Evolutionary conservation across 2,329 filamentous ascomycete species (phyloP), one percentile per base, ranked within the genome.

Genomic region (Lachnellula cervina): DNA sequence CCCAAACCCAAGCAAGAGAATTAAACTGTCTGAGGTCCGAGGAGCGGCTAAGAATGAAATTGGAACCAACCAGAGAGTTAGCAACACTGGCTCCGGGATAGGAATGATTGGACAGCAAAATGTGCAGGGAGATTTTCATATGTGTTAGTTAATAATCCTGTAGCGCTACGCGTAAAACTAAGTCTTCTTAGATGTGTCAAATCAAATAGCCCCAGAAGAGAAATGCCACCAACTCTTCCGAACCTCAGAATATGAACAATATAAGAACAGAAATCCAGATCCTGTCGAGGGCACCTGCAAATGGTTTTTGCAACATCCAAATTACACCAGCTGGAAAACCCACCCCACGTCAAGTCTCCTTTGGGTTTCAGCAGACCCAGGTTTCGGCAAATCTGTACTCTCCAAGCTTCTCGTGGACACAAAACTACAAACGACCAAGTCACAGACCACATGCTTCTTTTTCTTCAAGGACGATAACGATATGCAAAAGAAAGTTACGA

Each of bases 401-500:
- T 67, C 72, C 8, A 70, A 64, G 44, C 69, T 67, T 45, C 64
- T 74, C 0, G 58, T 72, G 17, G 66, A 72, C 43, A 34, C 65
- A 5, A 52, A 42, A 6, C 56, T 73, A 1, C 62, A 60, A 28
- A 16, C 17, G 5, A 46, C 55, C 2, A 46, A 59, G 52, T 37
- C 21, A 1, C 47, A 23, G 9, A 67, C 64, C 0, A 64, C 73
- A 2, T 74, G 72, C 59, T 76, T 75, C 62, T 76, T 74, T 55
- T 77, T 76, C 55, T 76, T 76, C 62, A 74, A 74, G 55, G 70
- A 73, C 35, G 50, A 55, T 9, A 49, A 51, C 21, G 57, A 69
- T 52, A 65, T 70, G 40, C 73, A 75, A 46, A 68, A 73, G 35
- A 73, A 60, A 1, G 52, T 67, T 23, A 38, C 56, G 0, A 68